phyloP scores from a whole-genome alignment of 2,329 filamentous ascomycete species.

The Pseudogymnoascus sp. region DNA sequence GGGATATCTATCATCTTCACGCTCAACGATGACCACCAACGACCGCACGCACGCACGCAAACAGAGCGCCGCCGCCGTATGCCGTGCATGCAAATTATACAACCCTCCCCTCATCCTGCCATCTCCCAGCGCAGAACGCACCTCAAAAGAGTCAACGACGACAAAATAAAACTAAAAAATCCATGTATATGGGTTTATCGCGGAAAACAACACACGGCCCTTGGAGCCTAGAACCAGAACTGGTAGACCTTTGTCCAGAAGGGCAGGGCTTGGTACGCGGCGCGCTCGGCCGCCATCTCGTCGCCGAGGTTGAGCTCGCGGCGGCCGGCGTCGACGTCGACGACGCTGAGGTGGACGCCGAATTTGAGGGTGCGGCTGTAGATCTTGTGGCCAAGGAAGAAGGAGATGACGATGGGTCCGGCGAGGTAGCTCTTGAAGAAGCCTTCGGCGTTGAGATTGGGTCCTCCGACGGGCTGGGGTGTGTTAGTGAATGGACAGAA shows the following conservation, averaged over 20 bases:
- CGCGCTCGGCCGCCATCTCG: conserved; percentile 25
- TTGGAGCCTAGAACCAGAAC: not conserved
- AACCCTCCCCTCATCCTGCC: no score
- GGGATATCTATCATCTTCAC: no score
- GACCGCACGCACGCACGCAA: no score
- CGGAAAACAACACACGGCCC: no score
- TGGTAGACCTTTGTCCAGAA: conserved; percentile 21
- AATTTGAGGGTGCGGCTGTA: conserved; percentile 27
- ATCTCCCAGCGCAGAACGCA: no score
- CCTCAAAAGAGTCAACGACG: no score
- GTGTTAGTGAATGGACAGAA: no score
- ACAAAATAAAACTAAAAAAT: no score
- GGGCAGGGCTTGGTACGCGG: conserved; percentile 22
- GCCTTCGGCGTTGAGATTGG: conserved; percentile 30
- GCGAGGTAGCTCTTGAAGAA: conserved; percentile 56
- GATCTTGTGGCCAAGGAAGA: conserved; percentile 61
- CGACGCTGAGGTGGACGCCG: conserved; percentile 21
- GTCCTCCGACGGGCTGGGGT: conserved; percentile 37
- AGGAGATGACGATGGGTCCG: conserved; percentile 43
- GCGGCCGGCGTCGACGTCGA: conserved; percentile 25
- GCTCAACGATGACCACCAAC: no score
- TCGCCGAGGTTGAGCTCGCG: conserved; percentile 24
- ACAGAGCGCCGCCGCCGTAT: no score
- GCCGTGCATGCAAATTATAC: no score
- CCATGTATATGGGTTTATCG: no score